Evolutionary conservation across 192 early-diverging fungal species (phyloP), one percentile per base, ranked within the genome.

Genomic region (Entomortierella lignicola): DNA sequence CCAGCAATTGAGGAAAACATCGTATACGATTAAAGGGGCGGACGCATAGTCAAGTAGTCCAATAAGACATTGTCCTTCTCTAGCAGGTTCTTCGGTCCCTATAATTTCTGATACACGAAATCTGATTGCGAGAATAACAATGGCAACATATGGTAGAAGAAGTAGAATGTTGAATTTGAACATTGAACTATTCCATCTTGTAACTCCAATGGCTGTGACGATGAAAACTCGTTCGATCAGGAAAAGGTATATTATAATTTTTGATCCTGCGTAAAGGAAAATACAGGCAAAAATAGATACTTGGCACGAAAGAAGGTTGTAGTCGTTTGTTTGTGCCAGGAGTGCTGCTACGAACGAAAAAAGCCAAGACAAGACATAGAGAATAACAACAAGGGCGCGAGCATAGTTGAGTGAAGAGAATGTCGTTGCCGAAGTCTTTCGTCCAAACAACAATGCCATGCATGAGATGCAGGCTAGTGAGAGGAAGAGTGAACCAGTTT

Each of bases 261-360:
- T 87, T 60, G 70, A 66, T 0, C 32, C 17, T 0, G 80, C 77
- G 58, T 87, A 82, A 23, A 87, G 63, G 39, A 81, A 32, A 25
- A 83, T 79, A 32, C 81, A 81, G 41, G 69, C 57, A 30, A 79
- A 80, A 41, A 82, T 66, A 0, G 79, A 77, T 12, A 83, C 21
- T 17, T 64, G 48, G 21, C 86, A 88, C 2, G 74, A 77, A 27
- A 69, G 1, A 3, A 50, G 6, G 60, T 86, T 86, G 32, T 57
- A 60, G 54, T 86, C 79, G 59, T 86, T 86, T 34, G 85, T 86
- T 53, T 83, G 83, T 29, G 72, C 83, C 2, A 82, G 56, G 69
- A 84, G 69, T 18, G 80, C 73, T 1, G 81, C 67, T n/a, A 81
- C 72, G 47, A 86, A 15, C 23, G 81, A 72, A 60, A 82, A 86